A percentile compares a stretch with the other conserved stretches of the same genome.
Conservation (phyloP, 345 rosid species). For the Hypericum androsaemum region DNA sequence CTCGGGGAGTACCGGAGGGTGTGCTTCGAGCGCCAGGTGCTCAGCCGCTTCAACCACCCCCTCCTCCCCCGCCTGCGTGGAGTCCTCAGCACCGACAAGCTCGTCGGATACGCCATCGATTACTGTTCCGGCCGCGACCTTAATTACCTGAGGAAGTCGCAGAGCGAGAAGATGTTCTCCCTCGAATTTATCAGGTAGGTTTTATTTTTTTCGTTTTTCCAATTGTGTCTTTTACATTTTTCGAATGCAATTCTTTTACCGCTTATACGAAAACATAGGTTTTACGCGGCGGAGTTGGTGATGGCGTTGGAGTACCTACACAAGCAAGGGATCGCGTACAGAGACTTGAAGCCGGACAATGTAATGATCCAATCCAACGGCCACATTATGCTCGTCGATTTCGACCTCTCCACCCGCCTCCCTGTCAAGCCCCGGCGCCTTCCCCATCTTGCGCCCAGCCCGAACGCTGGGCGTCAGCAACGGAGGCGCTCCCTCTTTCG, state of each 20-base stretch:
- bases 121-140: slow-evolving; percentile 78
- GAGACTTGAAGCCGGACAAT: no score
- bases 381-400: no score
- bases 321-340: slow-evolving; percentile 1
- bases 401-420: no score
- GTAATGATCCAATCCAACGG: no score
- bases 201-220: neutral
- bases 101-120: slow-evolving; percentile 83
- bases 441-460: no score
- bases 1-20: slow-evolving; percentile 45
- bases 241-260: neutral
- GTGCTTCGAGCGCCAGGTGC: slow-evolving; percentile 53
- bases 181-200: slow-evolving; percentile 53
- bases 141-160: slow-evolving; percentile 39
- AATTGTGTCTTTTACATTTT: neutral
- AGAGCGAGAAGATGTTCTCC: slow-evolving; percentile 76
- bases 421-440: no score
- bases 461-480: no score
- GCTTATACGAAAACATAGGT: slow-evolving; percentile 37
- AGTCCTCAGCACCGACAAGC: slow-evolving; percentile 46
- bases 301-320: slow-evolving; percentile 73
- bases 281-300: slow-evolving; percentile 86
- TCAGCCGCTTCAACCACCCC: slow-evolving; percentile 53
- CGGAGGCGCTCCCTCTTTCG: neutral
- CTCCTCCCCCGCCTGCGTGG: slow-evolving; percentile 71